Evolutionary conservation across 306 rosid genomes (phyloP).

Genomic region (Lathyrus aphaca): DNA sequence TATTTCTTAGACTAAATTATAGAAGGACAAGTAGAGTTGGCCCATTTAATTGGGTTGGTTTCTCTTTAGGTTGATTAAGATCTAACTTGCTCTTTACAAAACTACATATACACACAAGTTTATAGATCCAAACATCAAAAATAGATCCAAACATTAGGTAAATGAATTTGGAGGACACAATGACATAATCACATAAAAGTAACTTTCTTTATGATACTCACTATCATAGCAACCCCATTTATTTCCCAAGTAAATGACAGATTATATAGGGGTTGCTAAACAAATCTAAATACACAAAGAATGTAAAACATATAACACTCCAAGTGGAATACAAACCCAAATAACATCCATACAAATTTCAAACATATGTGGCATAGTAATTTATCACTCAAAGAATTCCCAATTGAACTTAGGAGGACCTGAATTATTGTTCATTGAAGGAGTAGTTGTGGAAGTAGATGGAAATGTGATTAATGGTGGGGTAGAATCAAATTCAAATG

Average conservation of each 20-base stretch:
- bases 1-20: no score
- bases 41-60: no score
- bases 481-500: slow-evolving; percentile 76
- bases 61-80: no score
- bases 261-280: slow-evolving; percentile 48
- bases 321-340: slow-evolving; percentile 57
- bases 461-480: slow-evolving; percentile 53
- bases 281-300: slow-evolving; percentile 88
- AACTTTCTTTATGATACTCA: slow-evolving; percentile 49
- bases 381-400: slow-evolving; percentile 77
- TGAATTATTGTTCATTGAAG: slow-evolving; percentile 48
- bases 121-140: slow-evolving; percentile 36
- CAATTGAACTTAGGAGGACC: slow-evolving; percentile 73
- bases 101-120: neutral
- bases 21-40: no score
- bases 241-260: slow-evolving; percentile 57
- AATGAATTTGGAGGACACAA: slow-evolving; percentile 38
- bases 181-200: slow-evolving; percentile 37
- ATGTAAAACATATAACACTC: slow-evolving; percentile 64
- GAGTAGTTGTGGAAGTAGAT: slow-evolving; percentile 46
- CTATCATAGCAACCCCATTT: slow-evolving; percentile 65
- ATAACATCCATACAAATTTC: slow-evolving; percentile 60
- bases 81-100: neutral
- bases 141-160: slow-evolving; percentile 44
- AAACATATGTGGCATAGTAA: slow-evolving; percentile 35